phyloP scores from a whole-genome alignment of 441 rosid genomes.

The Adansonia gregorii region DNA sequence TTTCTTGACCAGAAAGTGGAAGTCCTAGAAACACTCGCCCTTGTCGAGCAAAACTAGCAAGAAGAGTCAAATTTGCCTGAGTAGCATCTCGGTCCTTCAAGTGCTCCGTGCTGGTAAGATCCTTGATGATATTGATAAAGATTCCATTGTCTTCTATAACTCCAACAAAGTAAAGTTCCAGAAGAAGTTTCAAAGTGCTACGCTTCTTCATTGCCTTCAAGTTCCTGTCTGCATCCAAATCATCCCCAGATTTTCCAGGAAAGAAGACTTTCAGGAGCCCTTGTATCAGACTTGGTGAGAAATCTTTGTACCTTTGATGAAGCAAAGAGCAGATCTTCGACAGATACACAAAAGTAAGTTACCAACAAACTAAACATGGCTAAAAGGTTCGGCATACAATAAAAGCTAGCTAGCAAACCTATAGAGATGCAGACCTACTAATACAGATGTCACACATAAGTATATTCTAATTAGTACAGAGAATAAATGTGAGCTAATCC shows the following conservation, averaged over 20 bases:
- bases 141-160: slow-evolving; percentile 79
- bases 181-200: slow-evolving; percentile 81
- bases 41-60: slow-evolving; percentile 97
- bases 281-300: slow-evolving; percentile 83
- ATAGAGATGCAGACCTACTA: not conserved
- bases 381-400: not conserved
- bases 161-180: slow-evolving; percentile 96
- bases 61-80: slow-evolving; percentile 91
- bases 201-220: slow-evolving; percentile 94
- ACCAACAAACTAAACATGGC: not conserved
- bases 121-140: slow-evolving; percentile 86
- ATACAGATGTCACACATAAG: not conserved
- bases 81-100: slow-evolving; percentile 92
- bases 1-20: slow-evolving; percentile 79
- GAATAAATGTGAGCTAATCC: not conserved
- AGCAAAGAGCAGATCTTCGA: slow-evolving; percentile 91
- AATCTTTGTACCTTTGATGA: slow-evolving; percentile 95
- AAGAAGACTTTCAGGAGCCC: slow-evolving; percentile 88
- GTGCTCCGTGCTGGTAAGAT: slow-evolving; percentile 81
- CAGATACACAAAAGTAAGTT: slow-evolving; percentile 41
- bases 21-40: slow-evolving; percentile 90
- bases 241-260: slow-evolving; percentile 95
- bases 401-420: not conserved
- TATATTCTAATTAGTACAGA: not conserved
- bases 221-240: slow-evolving; percentile 80